These are phyloP conservation scores for Aspergillus hiratsukae DNA, from an alignment of 2,329 filamentous ascomycete genomes.

Conservation along the genomic window DNA sequence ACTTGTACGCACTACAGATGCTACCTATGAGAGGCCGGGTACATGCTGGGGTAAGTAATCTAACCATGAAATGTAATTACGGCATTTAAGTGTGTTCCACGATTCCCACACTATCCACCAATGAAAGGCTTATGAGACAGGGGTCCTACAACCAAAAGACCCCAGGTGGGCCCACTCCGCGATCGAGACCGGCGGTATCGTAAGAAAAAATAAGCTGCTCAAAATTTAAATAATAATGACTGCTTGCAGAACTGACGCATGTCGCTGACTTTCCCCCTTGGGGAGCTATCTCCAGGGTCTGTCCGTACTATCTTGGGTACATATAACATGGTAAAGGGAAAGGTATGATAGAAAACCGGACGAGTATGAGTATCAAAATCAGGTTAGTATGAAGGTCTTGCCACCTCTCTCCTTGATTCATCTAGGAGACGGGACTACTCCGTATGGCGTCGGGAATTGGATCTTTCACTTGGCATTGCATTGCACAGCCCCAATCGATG, in stretches of 20 bases:
- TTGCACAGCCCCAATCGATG: constrained; percentile 30
- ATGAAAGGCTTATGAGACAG: background rate
- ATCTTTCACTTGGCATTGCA: constrained; percentile 3
- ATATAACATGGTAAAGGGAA: background rate
- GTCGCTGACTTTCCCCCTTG: no score
- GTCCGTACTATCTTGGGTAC: no score
- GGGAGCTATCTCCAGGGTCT: background rate
- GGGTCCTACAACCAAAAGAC: background rate
- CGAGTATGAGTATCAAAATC: background rate
- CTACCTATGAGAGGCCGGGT: background rate
- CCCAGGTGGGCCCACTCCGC: background rate
- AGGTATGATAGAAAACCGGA: background rate
- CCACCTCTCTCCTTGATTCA: background rate
- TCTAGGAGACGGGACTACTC: no score
- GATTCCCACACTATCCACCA: background rate
- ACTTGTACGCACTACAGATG: background rate
- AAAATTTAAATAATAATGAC: background rate
- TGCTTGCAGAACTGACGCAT: background rate
- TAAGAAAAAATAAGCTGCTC: background rate
- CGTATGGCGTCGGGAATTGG: background rate
- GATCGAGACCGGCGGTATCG: background rate
- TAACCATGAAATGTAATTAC: background rate
- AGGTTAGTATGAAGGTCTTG: background rate
- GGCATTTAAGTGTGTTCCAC: background rate
- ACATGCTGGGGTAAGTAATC: background rate